phyloP scores from a whole-genome alignment of 2,329 filamentous ascomycete genomes.

The Fusarium sp. region DNA sequence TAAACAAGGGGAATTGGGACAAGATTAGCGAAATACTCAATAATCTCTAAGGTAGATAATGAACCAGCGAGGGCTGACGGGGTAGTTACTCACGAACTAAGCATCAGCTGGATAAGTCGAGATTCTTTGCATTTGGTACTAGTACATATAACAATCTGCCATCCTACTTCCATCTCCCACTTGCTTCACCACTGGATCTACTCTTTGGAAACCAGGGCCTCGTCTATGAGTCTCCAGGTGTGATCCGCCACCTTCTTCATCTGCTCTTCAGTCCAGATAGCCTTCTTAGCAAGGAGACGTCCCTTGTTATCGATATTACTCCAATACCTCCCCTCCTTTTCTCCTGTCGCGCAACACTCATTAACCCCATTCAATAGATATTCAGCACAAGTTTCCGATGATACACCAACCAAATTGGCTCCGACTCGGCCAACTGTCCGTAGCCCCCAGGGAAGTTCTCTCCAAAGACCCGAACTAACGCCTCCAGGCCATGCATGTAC shows the following conservation, averaged over 20 bases:
- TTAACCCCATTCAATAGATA: slow-evolving; percentile 42
- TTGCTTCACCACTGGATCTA: rapidly evolving
- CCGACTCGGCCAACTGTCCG: slow-evolving; percentile 28
- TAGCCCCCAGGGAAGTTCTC: slow-evolving; percentile 49
- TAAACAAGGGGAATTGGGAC: not conserved
- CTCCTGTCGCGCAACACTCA: slow-evolving; percentile 15
- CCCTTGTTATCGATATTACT: slow-evolving; percentile 49
- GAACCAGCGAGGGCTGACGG: too few species aligned
- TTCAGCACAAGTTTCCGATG: slow-evolving; percentile 46
- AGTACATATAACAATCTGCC: not conserved
- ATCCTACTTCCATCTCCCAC: not conserved
- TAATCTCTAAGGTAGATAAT: not conserved
- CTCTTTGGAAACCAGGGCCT: slow-evolving; percentile 4
- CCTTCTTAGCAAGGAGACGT: slow-evolving; percentile 40
- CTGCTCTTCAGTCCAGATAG: slow-evolving; percentile 46
- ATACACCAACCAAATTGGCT: slow-evolving; percentile 35
- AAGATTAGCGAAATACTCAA: not conserved
- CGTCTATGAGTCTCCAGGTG: slow-evolving; percentile 49
- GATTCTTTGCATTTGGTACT: not conserved
- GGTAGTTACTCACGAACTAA: not conserved
- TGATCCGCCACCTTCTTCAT: slow-evolving; percentile 46
- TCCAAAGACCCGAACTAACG: slow-evolving; percentile 50
- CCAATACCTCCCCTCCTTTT: slow-evolving; percentile 42
- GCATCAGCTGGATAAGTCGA: not conserved
- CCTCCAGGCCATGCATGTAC: slow-evolving; percentile 56